Base-by-base conservation (phyloP, 768 basidiomycete genomes). In the Boletus rubroflammeus region DNA sequence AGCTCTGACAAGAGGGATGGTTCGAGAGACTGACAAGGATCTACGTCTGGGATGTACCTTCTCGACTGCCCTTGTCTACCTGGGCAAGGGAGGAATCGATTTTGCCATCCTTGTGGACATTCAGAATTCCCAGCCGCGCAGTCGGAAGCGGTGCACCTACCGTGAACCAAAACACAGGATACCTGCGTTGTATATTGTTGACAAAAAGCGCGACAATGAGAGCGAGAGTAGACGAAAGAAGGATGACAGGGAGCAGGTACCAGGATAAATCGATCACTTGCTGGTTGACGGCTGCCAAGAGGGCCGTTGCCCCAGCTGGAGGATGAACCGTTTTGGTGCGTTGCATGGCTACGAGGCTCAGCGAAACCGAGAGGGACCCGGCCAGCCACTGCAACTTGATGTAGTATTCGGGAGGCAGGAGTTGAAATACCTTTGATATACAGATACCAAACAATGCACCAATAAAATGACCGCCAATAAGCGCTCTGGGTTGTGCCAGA, bases 261-360 rank as follows among this genome's bases (percentile, higher is more conserved):
- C 80, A 82, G 13, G 75, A 76, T 42, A 81, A 62, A n/a, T 65
- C 57, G 17, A 77, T 63, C 17, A 79, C 64, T 15, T 78, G 70
- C 14, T 68, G 55, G 59, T 75, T 76, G 26, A 78, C 63, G 2
- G 76, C 73, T 19, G 80, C 75, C 10, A 82, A 68, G 32, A 82
- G 69, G 21, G 81, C 80, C 1, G 81, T 81, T n/a, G 79, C 81
- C 53, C 81, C 82, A 47, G 79, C 81, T 21, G 82, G 81, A 3
- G 81, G 82, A 61, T 82, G 81, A 9, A 74, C 75, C 6, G 77
- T 83, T 10, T 63, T 64, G 9, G 80, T 80, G 47, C 82, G 68
- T 57, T 81, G 79, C 82, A 83, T 81, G 23, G 71, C 61, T 17
- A 80, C 76, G 35, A 80, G 62, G 23, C 76, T 50, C 15, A 68